These are phyloP conservation scores for Arxiozyma heterogenica DNA, from an alignment of 1,139 yeast species.

Conservation along the genomic window DNA sequence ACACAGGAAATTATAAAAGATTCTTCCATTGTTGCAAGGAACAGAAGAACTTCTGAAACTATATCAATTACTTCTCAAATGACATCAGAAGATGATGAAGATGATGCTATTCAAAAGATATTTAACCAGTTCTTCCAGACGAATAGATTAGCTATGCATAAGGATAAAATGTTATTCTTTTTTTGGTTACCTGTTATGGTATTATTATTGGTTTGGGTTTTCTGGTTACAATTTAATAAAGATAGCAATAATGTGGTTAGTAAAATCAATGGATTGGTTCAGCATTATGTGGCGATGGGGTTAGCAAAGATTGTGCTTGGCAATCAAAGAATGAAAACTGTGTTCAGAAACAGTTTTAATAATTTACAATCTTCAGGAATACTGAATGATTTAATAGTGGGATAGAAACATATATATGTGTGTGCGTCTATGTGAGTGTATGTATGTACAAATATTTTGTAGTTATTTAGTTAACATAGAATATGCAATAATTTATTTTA, in stretches of 20 bases:
- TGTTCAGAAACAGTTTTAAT: slow-evolving; percentile 35
- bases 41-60: background rate
- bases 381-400: slow-evolving; percentile 15
- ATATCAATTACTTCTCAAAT: slow-evolving; percentile 26
- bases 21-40: slow-evolving; percentile 4
- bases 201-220: slow-evolving; percentile 42
- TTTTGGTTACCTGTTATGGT: slow-evolving; percentile 77
- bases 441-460: too few relatives aligned
- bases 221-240: slow-evolving; percentile 43
- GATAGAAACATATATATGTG: background rate
- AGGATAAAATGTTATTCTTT: slow-evolving; percentile 77
- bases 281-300: slow-evolving; percentile 42
- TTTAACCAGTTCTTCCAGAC: slow-evolving; percentile 49
- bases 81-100: slow-evolving; percentile 33
- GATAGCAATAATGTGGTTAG: slow-evolving; percentile 26
- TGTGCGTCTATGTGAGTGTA: too few relatives aligned
- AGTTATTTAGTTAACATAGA: too few relatives aligned
- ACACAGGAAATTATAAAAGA: slow-evolving; percentile 18
- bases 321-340: slow-evolving; percentile 54
- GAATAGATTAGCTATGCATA: slow-evolving; percentile 51
- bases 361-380: slow-evolving; percentile 21
- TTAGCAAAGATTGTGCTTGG: slow-evolving; percentile 60
- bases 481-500: too few relatives aligned
- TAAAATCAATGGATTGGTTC: slow-evolving; percentile 29
- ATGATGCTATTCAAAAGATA: slow-evolving; percentile 43